These are phyloP conservation scores for Pleurotus sapidus DNA, from an alignment of 768 basidiomycete genomes.

Conservation along the genomic window DNA sequence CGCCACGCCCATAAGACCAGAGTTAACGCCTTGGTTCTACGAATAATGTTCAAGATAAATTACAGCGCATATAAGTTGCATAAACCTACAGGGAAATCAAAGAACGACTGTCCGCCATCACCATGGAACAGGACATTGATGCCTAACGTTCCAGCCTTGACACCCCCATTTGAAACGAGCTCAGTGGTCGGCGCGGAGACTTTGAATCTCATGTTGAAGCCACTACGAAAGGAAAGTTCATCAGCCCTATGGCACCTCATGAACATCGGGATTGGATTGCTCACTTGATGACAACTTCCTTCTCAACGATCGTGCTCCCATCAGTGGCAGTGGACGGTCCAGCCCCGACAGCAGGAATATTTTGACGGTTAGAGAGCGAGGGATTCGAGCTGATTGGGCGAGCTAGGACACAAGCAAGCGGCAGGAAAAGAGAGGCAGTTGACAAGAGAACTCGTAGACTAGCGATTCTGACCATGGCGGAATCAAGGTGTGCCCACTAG, in stretches of 20 bases:
- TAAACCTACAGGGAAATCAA: constrained; percentile 18
- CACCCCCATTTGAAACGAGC: constrained; percentile 14
- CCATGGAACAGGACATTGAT: constrained; percentile 23
- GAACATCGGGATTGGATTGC: too few relatives aligned
- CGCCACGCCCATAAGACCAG: constrained; percentile 19
- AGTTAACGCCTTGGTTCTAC: constrained; percentile 18
- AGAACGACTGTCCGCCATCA: constrained; percentile 20
- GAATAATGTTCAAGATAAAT: background rate
- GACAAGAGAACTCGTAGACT: background rate
- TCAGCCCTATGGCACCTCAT: too few relatives aligned
- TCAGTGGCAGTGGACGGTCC: constrained; percentile 18
- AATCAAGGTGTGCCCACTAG: background rate
- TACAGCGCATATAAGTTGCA: background rate
- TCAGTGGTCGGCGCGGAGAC: constrained; percentile 22
- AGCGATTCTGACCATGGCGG: background rate
- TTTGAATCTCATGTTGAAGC: constrained; percentile 24
- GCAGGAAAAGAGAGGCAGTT: background rate
- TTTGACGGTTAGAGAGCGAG: constrained; percentile 4
- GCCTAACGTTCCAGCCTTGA: constrained; percentile 16
- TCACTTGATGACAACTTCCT: constrained; percentile 23
- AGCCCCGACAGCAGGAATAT: constrained; percentile 8
- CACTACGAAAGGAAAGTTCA: constrained; percentile 8
- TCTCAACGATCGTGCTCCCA: constrained; percentile 23
- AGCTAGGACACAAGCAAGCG: background rate
- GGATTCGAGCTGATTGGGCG: background rate